These are phyloP conservation scores for Hordeum vulgare DNA, from an alignment of 176 grass and related monocot species.

Conservation along the genomic window MorexV3_pseudomolecules_assembly NC_058519.1:617246953-617247452, in stretches of 20 bases:
- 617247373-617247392: no score
- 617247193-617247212: neutral
- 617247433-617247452: neutral
- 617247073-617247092: constrained; percentile 64
- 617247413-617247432: no score
- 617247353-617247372: no score
- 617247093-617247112: constrained; percentile 43
- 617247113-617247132: neutral
- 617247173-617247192: neutral
- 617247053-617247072: constrained; percentile 61
- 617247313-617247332: no score
- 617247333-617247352: no score
- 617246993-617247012: constrained; percentile 40
- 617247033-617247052: constrained; percentile 52
- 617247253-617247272: no score
- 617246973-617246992: constrained; percentile 56
- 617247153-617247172: neutral
- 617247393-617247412: no score
- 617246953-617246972: constrained; percentile 31
- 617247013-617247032: constrained; percentile 60
- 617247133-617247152: neutral
- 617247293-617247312: no score
- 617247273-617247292: no score
- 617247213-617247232: neutral
- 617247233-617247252: neutral